Conservation (phyloP, 2,329 filamentous ascomycete genomes). For the Penicillium sp. region DNA sequence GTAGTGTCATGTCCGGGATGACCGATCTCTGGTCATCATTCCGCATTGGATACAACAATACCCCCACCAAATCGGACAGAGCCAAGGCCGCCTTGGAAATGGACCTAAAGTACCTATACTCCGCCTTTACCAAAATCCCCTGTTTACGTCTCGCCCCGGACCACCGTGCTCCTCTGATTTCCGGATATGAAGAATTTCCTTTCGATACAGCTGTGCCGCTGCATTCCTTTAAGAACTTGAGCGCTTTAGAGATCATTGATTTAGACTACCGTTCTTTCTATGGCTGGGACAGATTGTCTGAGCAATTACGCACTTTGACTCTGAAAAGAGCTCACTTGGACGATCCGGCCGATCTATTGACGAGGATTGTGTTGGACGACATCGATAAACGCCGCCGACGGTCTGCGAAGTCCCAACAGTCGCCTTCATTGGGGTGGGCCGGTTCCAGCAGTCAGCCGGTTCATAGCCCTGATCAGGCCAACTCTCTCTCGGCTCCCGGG, state of each 20-base stretch:
- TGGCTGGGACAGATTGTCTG: slow-evolving; percentile 91
- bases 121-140: slow-evolving; percentile 96
- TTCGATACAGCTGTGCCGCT: slow-evolving; percentile 96
- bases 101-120: slow-evolving; percentile 95
- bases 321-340: slow-evolving; percentile 85
- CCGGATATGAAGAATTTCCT: slow-evolving; percentile 94
- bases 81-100: slow-evolving; percentile 81
- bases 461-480: slow-evolving; percentile 63
- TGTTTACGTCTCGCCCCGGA: slow-evolving; percentile 89
- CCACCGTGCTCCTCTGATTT: slow-evolving; percentile 83
- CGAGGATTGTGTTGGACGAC: slow-evolving; percentile 92
- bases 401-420: slow-evolving; percentile 80
- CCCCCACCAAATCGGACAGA: slow-evolving; percentile 79
- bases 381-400: slow-evolving; percentile 88
- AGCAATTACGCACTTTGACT: slow-evolving; percentile 85
- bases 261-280: slow-evolving; percentile 97
- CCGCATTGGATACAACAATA: slow-evolving; percentile 75
- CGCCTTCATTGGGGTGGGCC: slow-evolving; percentile 70
- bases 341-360: slow-evolving; percentile 83
- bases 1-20: slow-evolving; percentile 97
- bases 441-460: slow-evolving; percentile 59
- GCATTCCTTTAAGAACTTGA: slow-evolving; percentile 96
- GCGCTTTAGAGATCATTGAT: slow-evolving; percentile 88
- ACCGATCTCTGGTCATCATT: slow-evolving; percentile 88
- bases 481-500: slow-evolving; percentile 65